These are phyloP conservation scores for Didymosphaeria variabile DNA, from an alignment of 2,329 filamentous ascomycete genomes.

Conservation along the genomic window DNA sequence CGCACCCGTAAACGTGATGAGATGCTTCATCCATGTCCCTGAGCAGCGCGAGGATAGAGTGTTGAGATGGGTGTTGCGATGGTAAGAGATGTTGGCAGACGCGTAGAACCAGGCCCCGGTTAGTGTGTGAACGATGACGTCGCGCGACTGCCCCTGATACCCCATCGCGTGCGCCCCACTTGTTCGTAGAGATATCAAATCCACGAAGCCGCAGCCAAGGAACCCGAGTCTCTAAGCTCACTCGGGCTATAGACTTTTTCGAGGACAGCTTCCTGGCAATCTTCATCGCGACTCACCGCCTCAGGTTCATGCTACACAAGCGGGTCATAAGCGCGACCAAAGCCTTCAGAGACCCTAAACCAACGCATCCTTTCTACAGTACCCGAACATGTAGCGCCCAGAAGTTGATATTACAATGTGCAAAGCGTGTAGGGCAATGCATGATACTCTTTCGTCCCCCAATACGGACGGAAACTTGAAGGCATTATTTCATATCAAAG, in stretches of 20 bases:
- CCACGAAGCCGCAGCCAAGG: too few relatives aligned
- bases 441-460: neutral
- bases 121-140: neutral
- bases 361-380: neutral
- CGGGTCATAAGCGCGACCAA: neutral
- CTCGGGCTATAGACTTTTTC: neutral
- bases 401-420: neutral
- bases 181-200: too few relatives aligned
- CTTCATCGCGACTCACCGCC: too few relatives aligned
- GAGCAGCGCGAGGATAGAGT: neutral
- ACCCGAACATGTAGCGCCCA: neutral
- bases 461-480: neutral
- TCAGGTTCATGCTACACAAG: neutral
- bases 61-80: neutral
- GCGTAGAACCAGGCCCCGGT: neutral
- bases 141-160: neutral
- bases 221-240: neutral
- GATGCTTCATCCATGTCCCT: neutral
- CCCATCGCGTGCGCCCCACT: too few relatives aligned
- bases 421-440: neutral
- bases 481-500: neutral
- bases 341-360: neutral
- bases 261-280: neutral
- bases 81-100: neutral
- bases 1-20: neutral